These are phyloP conservation scores for Spironucleus salmonicida DNA, from an alignment of 208 protist genomes.

Conservation along the genomic window DNA sequence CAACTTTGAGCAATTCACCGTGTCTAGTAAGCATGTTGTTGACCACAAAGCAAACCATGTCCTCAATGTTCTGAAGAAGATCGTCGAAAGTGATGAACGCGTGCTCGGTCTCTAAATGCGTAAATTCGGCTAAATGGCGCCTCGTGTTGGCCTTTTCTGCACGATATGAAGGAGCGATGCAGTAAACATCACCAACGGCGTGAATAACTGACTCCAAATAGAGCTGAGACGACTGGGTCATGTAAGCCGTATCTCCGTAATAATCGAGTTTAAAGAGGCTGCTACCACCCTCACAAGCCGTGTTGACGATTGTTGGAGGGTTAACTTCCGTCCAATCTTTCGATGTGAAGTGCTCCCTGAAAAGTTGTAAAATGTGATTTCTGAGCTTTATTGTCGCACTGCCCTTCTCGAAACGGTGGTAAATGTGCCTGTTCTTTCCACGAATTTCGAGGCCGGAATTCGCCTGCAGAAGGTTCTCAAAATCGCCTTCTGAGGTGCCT, in stretches of 20 bases:
- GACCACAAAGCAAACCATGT: slow-evolving; percentile 65
- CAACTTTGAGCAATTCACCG: slow-evolving; percentile 54
- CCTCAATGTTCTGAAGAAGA: slow-evolving; percentile 72
- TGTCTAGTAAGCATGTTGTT: slow-evolving; percentile 56
- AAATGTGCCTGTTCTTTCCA: slow-evolving; percentile 76
- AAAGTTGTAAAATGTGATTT: slow-evolving; percentile 61
- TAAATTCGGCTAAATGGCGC: slow-evolving; percentile 90
- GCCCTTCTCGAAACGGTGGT: slow-evolving; percentile 66
- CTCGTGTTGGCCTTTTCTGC: slow-evolving; percentile 89
- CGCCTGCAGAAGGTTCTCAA: slow-evolving; percentile 48
- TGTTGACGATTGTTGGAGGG: slow-evolving; percentile 89
- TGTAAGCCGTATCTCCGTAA: slow-evolving; percentile 79
- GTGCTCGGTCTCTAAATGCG: slow-evolving; percentile 87
- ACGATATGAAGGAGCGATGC: slow-evolving; percentile 77
- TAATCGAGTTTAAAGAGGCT: slow-evolving; percentile 91
- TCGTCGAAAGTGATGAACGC: slow-evolving; percentile 83
- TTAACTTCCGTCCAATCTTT: slow-evolving; percentile 72
- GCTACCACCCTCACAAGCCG: slow-evolving; percentile 82
- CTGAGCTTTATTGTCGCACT: slow-evolving; percentile 67
- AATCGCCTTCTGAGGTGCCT: slow-evolving; percentile 44
- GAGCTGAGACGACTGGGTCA: slow-evolving; percentile 93
- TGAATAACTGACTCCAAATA: slow-evolving; percentile 86
- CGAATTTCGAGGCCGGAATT: slow-evolving; percentile 65
- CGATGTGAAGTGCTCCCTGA: slow-evolving; percentile 79
- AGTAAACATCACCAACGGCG: slow-evolving; percentile 80